phyloP scores from a whole-genome alignment of 768 basidiomycete species.

The Tulasnella sp. region DNA sequence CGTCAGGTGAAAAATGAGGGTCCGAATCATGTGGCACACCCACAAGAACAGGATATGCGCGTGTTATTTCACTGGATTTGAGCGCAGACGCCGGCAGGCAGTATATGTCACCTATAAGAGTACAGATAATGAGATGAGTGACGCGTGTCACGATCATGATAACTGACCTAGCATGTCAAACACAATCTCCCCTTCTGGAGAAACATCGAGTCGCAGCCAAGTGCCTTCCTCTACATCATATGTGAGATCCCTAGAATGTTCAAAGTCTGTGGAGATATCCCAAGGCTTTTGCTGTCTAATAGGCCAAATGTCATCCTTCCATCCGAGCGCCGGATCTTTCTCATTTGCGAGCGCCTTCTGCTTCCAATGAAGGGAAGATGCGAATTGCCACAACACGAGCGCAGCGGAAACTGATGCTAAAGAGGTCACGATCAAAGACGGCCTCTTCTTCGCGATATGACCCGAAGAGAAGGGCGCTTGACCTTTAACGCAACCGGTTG shows the following conservation, averaged over 20 bases:
- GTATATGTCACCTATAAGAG: constrained; percentile 41
- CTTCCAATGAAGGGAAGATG: no score
- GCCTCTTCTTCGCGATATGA: background rate
- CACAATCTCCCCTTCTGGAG: constrained; percentile 6
- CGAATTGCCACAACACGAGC: background rate
- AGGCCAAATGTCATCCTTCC: constrained; percentile 48
- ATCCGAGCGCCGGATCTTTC: constrained; percentile 31
- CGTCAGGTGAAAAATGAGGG: constrained; percentile 57
- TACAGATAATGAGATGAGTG: background rate
- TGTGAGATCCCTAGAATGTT: constrained; percentile 48
- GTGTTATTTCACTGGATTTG: constrained; percentile 23
- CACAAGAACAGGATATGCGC: constrained; percentile 44
- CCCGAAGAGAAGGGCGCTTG: background rate
- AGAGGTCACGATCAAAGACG: background rate
- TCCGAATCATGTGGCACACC: constrained; percentile 61
- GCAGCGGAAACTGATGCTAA: background rate
- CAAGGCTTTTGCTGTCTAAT: constrained; percentile 36
- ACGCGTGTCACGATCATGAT: background rate
- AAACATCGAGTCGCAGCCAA: constrained; percentile 51
- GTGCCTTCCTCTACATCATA: constrained; percentile 64
- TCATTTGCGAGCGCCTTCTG: background rate
- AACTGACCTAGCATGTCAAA: constrained; percentile 22
- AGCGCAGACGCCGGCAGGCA: constrained; percentile 38
- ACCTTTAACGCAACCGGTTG: no score
- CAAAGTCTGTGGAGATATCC: constrained; percentile 67